Conservation (phyloP, 345 rosid genomes). For the Schrenkiella parvula region DNA sequence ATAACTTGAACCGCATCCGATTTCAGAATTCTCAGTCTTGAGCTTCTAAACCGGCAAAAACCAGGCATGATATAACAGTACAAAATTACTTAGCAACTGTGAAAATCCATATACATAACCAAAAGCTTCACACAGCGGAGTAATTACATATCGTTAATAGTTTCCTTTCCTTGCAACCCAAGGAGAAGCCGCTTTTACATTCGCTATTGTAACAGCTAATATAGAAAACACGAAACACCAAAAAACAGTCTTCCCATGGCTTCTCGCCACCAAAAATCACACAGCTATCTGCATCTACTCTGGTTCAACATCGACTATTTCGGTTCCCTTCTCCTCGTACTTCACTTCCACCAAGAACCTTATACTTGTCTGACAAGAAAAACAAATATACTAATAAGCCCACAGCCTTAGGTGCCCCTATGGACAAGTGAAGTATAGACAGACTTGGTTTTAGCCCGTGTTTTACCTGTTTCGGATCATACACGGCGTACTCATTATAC, state of each 20-base stretch:
- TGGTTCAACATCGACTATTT: slow-evolving; percentile 23
- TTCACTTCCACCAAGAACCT: slow-evolving; percentile 69
- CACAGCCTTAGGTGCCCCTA: background rate
- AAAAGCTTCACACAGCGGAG: slow-evolving; percentile 16
- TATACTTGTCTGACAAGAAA: slow-evolving; percentile 47
- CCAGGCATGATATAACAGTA: background rate
- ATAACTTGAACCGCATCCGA: background rate
- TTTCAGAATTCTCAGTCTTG: background rate
- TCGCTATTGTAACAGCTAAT: background rate
- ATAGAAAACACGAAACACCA: background rate
- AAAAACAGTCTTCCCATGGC: background rate
- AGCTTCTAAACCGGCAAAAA: background rate
- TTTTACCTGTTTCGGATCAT: slow-evolving; percentile 67
- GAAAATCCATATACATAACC: slow-evolving; percentile 4
- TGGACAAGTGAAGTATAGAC: background rate
- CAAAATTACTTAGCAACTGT: background rate
- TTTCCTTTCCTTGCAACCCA: slow-evolving; percentile 10
- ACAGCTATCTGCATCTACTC: background rate
- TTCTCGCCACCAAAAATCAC: background rate
- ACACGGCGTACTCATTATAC: slow-evolving; percentile 75
- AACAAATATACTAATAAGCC: background rate
- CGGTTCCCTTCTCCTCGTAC: slow-evolving; percentile 54
- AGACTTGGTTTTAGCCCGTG: too few relatives aligned
- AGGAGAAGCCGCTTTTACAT: background rate
- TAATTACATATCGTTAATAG: background rate